Base-by-base conservation (phyloP, 1,139 yeast species). In the Entelexis sorbosivorans region DNA sequence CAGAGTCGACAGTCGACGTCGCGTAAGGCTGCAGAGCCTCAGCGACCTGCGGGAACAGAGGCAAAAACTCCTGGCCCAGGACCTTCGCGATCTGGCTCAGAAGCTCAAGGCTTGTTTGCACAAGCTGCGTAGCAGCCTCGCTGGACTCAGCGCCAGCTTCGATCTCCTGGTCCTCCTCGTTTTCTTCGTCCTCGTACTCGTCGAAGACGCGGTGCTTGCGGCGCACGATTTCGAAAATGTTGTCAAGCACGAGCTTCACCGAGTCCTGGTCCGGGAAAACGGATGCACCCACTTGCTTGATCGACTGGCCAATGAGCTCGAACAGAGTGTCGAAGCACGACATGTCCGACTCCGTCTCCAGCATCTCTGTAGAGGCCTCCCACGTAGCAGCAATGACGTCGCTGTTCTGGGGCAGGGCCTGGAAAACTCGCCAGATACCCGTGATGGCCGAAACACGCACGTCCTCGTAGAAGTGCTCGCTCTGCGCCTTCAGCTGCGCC, bases 361-460 rank as follows among this genome's bases (percentile, higher is more conserved):
- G 73, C 55, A 77, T 71, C 52, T 75, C 75, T 56, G 85, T 68
- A 14, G 95, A 77, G 51, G 79, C 72, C 46, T 72, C 73, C 59
- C 59, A 56, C 11, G 42, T 47, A 22, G 53, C 53, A 31, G 22
- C 70, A 57, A 88, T 88, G 54, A 81, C 79, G 54, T 95, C 95
- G 62, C 78, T 77, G 61, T 86, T 84, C 58, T 75, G 71, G 28
- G 63, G 64, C 19, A 49, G 40, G 5, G 56, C 19, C 34, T 68
- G 71, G 68, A 58, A 69, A 60, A 89, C 78, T 63, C 81, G 83
- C 93, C 96, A 89, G 65, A 89, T 73, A 49, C 91, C 77, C 54
- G 76, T 73, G 67, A 89, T 71, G 47, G 96, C 89, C 55, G 94
- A 81, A 69, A 85, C 94, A 66, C 96, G 81, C 74, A 89, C 79